Base-by-base conservation (phyloP, 108 stramenopile species). In the Discostella stelligeroides region DNA sequence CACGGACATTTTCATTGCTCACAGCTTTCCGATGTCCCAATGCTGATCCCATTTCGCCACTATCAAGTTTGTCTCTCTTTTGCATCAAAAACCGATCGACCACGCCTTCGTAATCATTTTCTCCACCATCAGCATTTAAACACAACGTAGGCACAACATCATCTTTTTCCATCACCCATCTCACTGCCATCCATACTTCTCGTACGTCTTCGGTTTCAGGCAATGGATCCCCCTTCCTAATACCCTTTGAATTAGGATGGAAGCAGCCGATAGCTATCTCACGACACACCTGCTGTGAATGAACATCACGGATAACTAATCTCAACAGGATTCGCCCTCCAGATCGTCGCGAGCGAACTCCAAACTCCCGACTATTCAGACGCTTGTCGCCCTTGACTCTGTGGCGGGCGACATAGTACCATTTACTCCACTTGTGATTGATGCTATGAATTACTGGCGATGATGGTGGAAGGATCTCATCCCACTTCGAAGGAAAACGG, bases 181-280 rank as follows among this genome's bases (percentile, higher is more conserved):
- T 80, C 11, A 88, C 70, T 17, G 86, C 87, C 83, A 92, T 81
- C 90, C 90, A 94, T 38, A 94, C 69, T 53, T 88, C 85, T 9
- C 93, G 80, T 37, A 85, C 85, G 29, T 80, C 79, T 49, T 95
- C 88, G 13, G 70, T 28, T 12, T 49, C 48, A 4, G 76, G 81
- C 0, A 66, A 43, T 12, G 85, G 76, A 54, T 83, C 78, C 11
- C 53, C 71, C 41, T 53, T 53, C 25, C 87, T 80, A 30, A 91
- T 75, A 8, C 89, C 89, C 15, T 84, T 71, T 5, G 90, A 88
- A 61, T 88, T 90, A 6, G 93, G 93, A 69, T 94, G 90, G 42
- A 83, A 92, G 57, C 81, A 80, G 4, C 93, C 93, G 21, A 94
- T 70, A 10, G 75, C 87, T 63, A 94, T 68, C 48, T 94, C 89